phyloP scores from a whole-genome alignment of 495 filamentous ascomycete genomes.

The Aspergillus haitiensis region DNA sequence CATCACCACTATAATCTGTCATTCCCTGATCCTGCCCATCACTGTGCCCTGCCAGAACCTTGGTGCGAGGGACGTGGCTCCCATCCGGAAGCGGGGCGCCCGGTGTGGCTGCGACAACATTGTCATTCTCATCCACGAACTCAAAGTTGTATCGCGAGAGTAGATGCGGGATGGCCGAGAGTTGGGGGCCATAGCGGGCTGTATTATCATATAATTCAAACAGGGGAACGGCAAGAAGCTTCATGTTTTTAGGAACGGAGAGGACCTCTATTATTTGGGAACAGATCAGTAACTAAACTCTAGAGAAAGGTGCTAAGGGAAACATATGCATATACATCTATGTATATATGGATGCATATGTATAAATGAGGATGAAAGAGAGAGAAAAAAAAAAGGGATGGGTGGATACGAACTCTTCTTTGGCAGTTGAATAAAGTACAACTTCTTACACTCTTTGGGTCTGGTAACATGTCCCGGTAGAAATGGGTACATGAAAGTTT shows the following conservation, averaged over 20 bases:
- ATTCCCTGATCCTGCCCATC: conserved; percentile 47
- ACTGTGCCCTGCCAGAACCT: conserved; percentile 71
- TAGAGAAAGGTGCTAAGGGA: not conserved
- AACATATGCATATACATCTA: too few species aligned
- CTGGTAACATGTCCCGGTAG: conserved; percentile 91
- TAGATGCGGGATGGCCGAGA: conserved; percentile 92
- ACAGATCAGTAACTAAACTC: not conserved
- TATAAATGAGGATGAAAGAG: not conserved
- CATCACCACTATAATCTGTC: conserved; percentile 36
- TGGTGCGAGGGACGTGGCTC: conserved; percentile 59
- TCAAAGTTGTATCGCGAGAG: conserved; percentile 96
- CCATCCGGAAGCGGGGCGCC: conserved; percentile 48
- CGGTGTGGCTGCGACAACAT: conserved; percentile 84
- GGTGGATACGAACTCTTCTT: conserved; percentile 70
- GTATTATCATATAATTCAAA: conserved; percentile 99
- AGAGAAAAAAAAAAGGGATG: not conserved
- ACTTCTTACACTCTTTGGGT: conserved; percentile 98
- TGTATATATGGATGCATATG: too few species aligned
- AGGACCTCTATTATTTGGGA: conserved; percentile 69
- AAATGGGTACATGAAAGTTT: conserved; percentile 99
- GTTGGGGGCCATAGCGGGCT: conserved; percentile 88
- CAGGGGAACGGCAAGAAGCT: conserved; percentile 90
- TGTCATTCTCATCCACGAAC: conserved; percentile 92
- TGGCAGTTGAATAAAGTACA: conserved; percentile 94
- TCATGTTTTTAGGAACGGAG: conserved; percentile 99